phyloP scores from a whole-genome alignment of 2,329 filamentous ascomycete genomes.

The Zarea fungicola region DNA sequence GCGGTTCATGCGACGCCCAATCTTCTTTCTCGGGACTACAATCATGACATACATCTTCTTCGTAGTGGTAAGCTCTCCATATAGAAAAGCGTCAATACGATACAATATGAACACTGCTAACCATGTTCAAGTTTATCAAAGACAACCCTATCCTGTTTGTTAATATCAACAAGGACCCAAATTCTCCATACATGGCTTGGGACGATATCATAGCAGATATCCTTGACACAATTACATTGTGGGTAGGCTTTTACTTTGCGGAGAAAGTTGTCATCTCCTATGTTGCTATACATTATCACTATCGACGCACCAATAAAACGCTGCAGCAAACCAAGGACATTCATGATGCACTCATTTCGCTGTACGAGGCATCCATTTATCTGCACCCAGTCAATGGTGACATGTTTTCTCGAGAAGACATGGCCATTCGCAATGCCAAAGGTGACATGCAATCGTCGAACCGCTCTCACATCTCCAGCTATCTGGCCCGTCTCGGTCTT shows the following conservation, averaged over 20 bases:
- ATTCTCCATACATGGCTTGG: not conserved
- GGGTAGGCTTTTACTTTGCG: slow-evolving; percentile 23
- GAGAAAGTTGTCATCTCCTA: slow-evolving; percentile 26
- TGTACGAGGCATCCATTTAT: not conserved
- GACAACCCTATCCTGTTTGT: slow-evolving; percentile 16
- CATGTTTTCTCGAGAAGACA: not conserved
- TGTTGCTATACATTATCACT: slow-evolving; percentile 26
- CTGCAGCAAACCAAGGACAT: not conserved
- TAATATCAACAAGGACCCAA: slow-evolving; percentile 15
- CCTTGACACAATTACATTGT: slow-evolving; percentile 13
- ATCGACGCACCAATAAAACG: slow-evolving; percentile 17
- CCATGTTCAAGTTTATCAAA: not conserved
- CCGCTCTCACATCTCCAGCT: not conserved
- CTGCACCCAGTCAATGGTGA: not conserved
- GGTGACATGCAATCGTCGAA: not conserved
- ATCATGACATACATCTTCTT: not conserved
- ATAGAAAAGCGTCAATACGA: not conserved
- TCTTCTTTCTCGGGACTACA: slow-evolving; percentile 16
- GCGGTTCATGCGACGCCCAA: slow-evolving; percentile 20
- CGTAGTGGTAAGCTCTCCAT: not conserved
- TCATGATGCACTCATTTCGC: not conserved
- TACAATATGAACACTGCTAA: no score
- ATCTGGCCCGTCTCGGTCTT: not conserved
- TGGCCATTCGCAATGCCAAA: not conserved
- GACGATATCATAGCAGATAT: not conserved